phyloP scores from a whole-genome alignment of 2,329 filamentous ascomycete species.

The Sporothrix brunneoviolacea region DNA sequence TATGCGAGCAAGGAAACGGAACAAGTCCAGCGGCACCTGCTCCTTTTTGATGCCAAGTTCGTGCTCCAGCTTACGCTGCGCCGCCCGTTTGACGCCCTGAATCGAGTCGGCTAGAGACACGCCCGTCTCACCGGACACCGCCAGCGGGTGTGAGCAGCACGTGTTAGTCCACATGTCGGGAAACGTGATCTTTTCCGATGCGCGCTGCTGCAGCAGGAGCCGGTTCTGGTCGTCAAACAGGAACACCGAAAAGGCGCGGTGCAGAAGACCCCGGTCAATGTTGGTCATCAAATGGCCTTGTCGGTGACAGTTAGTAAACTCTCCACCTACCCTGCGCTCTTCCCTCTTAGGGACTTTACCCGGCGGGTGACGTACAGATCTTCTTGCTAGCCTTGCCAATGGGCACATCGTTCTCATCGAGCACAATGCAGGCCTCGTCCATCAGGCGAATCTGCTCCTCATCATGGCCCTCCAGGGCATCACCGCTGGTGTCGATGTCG shows the following conservation, averaged over 20 bases:
- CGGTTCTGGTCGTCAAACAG: slow-evolving; percentile 93
- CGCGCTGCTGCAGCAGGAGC: slow-evolving; percentile 89
- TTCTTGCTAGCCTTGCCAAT: slow-evolving; percentile 99
- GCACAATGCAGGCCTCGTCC: slow-evolving; percentile 97
- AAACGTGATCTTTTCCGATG: slow-evolving; percentile 96
- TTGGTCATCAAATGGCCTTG: slow-evolving; percentile 99
- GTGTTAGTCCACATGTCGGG: slow-evolving; percentile 99
- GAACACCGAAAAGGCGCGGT: slow-evolving; percentile 97
- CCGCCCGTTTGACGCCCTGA: slow-evolving; percentile 81
- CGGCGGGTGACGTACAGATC: slow-evolving; percentile 73
- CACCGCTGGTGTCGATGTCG: slow-evolving; percentile 65
- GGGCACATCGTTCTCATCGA: slow-evolving; percentile 83
- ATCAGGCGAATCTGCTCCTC: slow-evolving; percentile 96
- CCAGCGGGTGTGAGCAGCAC: slow-evolving; percentile 95
- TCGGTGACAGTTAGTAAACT: too few species aligned
- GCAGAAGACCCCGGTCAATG: slow-evolving; percentile 90
- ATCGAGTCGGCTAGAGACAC: slow-evolving; percentile 72
- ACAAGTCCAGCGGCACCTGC: slow-evolving; percentile 86
- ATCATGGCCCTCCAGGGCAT: slow-evolving; percentile 83
- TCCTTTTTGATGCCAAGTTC: slow-evolving; percentile 86
- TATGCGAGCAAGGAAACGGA: slow-evolving; percentile 90
- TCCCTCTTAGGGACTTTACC: too few species aligned
- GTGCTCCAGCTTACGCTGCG: slow-evolving; percentile 87
- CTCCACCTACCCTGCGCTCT: too few species aligned
- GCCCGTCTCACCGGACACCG: slow-evolving; percentile 86